Evolutionary conservation across 768 basidiomycete species (phyloP).

Genomic region (Boletus edulis): DNA sequence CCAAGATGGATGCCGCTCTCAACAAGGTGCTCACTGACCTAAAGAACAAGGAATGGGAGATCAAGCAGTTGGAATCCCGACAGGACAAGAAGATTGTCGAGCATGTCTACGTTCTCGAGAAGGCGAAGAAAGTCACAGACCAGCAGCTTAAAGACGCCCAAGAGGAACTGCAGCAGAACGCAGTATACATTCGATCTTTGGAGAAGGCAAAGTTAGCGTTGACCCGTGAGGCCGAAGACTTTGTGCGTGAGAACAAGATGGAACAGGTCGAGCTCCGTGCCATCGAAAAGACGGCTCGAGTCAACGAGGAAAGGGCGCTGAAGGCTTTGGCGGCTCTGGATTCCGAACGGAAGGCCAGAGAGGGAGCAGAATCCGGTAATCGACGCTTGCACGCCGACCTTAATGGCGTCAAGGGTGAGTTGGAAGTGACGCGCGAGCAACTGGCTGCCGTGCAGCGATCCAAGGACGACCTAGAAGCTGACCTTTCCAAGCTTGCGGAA

Average conservation of each 20-base stretch:
- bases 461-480: slow-evolving; percentile 63
- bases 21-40: slow-evolving; percentile 80
- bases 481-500: slow-evolving; percentile 64
- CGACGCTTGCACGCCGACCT: slow-evolving; percentile 63
- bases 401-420: slow-evolving; percentile 51
- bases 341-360: slow-evolving; percentile 62
- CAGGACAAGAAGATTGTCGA: slow-evolving; percentile 99
- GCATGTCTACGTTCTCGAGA: slow-evolving; percentile 94
- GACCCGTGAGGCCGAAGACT: slow-evolving; percentile 80
- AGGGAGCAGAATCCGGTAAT: slow-evolving; percentile 61
- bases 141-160: slow-evolving; percentile 83
- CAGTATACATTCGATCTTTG: slow-evolving; percentile 77
- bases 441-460: slow-evolving; percentile 53
- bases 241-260: slow-evolving; percentile 67
- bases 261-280: slow-evolving; percentile 63
- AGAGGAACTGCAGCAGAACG: slow-evolving; percentile 70
- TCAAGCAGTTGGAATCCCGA: slow-evolving; percentile 79
- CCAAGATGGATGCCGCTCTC: slow-evolving; percentile 75
- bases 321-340: slow-evolving; percentile 61
- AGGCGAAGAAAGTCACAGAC: slow-evolving; percentile 93
- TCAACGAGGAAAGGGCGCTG: slow-evolving; percentile 58
- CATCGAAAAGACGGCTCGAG: slow-evolving; percentile 64
- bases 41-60: slow-evolving; percentile 79
- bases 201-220: slow-evolving; percentile 78
- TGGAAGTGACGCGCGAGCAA: slow-evolving; percentile 53